Conservation (phyloP, 169 alveolate species). For the Plasmodium yoelii region DNA sequence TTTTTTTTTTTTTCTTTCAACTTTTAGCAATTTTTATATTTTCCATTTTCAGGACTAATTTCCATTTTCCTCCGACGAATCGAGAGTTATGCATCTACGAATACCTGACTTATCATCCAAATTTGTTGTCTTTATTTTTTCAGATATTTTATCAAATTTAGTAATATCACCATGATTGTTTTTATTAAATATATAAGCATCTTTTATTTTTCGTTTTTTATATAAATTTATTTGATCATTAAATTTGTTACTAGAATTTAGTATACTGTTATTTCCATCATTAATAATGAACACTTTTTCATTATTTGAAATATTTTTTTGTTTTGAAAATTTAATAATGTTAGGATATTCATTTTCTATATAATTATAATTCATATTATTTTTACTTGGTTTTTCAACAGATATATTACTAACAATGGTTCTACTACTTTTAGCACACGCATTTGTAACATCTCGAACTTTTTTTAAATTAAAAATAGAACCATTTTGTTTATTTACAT, state of each 20-base stretch:
- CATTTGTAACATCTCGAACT: neutral
- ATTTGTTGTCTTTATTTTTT: conserved; percentile 17
- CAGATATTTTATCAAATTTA: conserved; percentile 20
- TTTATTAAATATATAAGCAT: conserved; percentile 12
- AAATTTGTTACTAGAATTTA: conserved; percentile 9
- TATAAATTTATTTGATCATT: conserved; percentile 41
- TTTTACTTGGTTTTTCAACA: neutral
- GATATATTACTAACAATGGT: neutral
- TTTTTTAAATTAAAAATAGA: neutral
- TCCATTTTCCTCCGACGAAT: conserved; percentile 27
- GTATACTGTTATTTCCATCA: conserved; percentile 18
- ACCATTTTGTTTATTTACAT: neutral
- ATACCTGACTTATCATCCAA: conserved; percentile 13
- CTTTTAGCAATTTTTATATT: neutral
- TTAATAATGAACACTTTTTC: conserved; percentile 14
- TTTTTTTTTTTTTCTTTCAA: neutral
- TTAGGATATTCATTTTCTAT: neutral
- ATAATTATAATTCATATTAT: neutral
- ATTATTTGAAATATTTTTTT: conserved; percentile 19
- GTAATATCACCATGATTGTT: conserved; percentile 5
- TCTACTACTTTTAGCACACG: neutral
- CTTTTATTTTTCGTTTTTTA: conserved; percentile 56
- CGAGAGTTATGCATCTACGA: conserved; percentile 15
- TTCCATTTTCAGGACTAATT: neutral
- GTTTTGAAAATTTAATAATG: neutral